Evolutionary conservation across 805 yeast genomes (phyloP), one percentile per base, ranked within the genome.

Genomic region (Myxozyma udenii): DNA sequence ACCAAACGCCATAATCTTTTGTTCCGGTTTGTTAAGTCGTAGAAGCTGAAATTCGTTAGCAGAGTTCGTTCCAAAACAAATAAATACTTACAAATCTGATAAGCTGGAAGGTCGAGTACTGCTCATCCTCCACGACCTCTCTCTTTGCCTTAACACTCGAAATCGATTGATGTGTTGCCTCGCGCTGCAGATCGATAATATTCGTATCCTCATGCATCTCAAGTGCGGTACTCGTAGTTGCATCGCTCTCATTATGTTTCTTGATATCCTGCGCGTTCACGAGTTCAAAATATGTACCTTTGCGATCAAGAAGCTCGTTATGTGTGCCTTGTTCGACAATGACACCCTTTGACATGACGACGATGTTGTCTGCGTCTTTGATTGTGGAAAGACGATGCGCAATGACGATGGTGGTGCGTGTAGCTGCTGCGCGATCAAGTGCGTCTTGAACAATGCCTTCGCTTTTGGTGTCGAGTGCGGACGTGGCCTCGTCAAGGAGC

Each of bases 401-500:
- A 55, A 78, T 77, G 54, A 72, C 73, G 40, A 77, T 74, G 2
- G 83, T 74, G 2, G 81, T 78, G 6, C 68, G 43, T 14, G 60
- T 55, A 35, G 53, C 48, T 4, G 67, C 33, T 11, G 65, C 66
- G 6, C 61, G 55, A 25, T 65, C 62, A 49, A 81, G 66, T 33
- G 82, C 81, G 28, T 69, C 70, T 70, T 78, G 77, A 36, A 81
- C 83, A 6, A 79, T 71, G 54, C 79, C 80, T 62, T 81, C 86
- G 57, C 80, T 77, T 41, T 76, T 74, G 7, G 83, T 76, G 62
- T 81, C 86, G 41, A 81, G 68, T 0, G 85, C 85, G 7, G 84
- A 78, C 0, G 85, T 81, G 2, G 85, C 85, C 62, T 82, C 87
- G 62, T 81, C 87, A 41, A 81, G 66, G n/a, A 81, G 70, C 44